Evolutionary conservation across 192 early-diverging fungal genomes (phyloP).

Genomic region (Coemansia javaensis): DNA sequence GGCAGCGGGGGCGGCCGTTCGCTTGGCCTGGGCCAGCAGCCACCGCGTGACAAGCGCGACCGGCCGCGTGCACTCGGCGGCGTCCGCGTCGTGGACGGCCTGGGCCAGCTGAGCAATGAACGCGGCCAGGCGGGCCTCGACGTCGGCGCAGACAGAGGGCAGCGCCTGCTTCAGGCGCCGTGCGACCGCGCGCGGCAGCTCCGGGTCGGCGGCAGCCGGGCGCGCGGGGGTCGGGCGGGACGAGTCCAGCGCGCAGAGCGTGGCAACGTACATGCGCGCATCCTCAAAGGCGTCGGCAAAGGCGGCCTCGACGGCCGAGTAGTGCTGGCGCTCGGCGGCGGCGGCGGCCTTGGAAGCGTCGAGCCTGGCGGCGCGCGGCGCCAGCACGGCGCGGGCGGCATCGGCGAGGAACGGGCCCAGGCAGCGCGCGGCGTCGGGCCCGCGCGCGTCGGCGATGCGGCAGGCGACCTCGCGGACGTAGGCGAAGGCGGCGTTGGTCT

Average conservation of each 20-base stretch:
- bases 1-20: not conserved
- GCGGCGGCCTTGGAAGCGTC: slow-evolving; percentile 4
- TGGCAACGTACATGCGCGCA: not conserved
- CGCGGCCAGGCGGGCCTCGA: slow-evolving; percentile 10
- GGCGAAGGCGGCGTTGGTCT: slow-evolving; percentile 3
- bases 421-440: not conserved
- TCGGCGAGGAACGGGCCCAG: slow-evolving; percentile 5
- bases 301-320: slow-evolving; percentile 5
- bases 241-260: not conserved
- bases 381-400: slow-evolving; percentile 13
- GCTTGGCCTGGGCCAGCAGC: slow-evolving; percentile 10
- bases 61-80: not conserved
- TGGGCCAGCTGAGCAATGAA: slow-evolving; percentile 7
- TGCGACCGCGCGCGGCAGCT: not conserved
- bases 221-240: too few species aligned
- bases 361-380: slow-evolving; percentile 24
- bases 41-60: slow-evolving; percentile 12
- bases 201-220: not conserved
- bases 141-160: slow-evolving; percentile 6
- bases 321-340: slow-evolving; percentile 8
- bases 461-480: slow-evolving; percentile 28
- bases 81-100: not conserved
- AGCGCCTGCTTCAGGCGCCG: slow-evolving; percentile 5
- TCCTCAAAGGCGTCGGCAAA: slow-evolving; percentile 1
- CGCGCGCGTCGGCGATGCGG: slow-evolving; percentile 15